phyloP scores from a whole-genome alignment of 768 basidiomycete species.

The Coprinopsis cinerea region DNA sequence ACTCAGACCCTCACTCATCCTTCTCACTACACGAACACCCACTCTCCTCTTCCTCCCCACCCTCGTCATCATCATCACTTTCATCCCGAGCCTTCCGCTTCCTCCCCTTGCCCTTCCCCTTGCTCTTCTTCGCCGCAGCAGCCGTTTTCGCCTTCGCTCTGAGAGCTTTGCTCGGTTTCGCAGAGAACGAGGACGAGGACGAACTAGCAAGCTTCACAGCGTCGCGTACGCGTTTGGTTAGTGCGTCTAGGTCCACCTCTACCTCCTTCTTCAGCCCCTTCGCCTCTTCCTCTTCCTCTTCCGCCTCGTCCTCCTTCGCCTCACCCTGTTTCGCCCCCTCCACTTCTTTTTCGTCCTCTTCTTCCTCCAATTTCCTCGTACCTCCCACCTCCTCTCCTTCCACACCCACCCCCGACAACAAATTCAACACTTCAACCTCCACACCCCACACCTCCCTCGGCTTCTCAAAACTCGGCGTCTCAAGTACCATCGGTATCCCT shows the following conservation, averaged over 20 bases:
- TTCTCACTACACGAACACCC: no score
- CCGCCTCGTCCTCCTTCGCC: neutral
- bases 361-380: neutral
- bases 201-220: no score
- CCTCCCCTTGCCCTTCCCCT: constrained; percentile 16
- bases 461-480: constrained; percentile 70
- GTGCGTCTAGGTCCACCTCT: no score
- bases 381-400: constrained; percentile 10
- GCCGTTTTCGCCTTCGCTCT: constrained; percentile 4
- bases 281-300: constrained; percentile 3
- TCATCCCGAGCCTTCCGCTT: constrained; percentile 19
- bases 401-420: constrained; percentile 23
- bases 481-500: constrained; percentile 72
- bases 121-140: constrained; percentile 8
- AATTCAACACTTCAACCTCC: constrained; percentile 62
- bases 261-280: constrained; percentile 16
- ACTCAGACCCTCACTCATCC: no score
- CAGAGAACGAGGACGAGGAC: no score
- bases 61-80: constrained; percentile 14
- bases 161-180: no score
- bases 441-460: constrained; percentile 59
- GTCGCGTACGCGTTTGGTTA: no score
- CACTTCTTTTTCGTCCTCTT: neutral
- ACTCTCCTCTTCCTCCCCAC: constrained; percentile 28
- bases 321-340: constrained; percentile 14